Evolutionary conservation across 352 stramenopile species (phyloP).

Genomic region (Phytopythium litorale): DNA sequence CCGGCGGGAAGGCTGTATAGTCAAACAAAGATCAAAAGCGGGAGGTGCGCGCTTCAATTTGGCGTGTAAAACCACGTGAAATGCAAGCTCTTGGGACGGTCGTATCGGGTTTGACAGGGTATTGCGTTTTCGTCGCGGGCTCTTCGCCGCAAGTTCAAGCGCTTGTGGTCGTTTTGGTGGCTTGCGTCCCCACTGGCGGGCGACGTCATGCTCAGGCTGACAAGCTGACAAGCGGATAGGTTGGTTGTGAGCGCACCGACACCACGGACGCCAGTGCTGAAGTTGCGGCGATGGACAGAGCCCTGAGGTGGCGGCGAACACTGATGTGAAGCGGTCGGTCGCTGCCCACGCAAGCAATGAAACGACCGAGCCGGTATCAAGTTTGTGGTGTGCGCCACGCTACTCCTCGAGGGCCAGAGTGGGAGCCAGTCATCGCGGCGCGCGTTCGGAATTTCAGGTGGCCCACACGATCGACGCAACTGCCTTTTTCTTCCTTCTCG

Average conservation of each 20-base stretch:
- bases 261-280: no score
- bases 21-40: constrained; percentile 7
- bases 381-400: not conserved
- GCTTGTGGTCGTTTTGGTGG: not conserved
- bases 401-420: constrained; percentile 5
- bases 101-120: constrained; percentile 12
- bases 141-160: not conserved
- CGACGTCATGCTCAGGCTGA: not conserved
- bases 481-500: not conserved
- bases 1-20: constrained; percentile 5
- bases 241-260: not conserved
- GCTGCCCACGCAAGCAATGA: no score
- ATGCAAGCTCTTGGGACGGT: constrained; percentile 18
- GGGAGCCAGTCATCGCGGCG: constrained; percentile 9
- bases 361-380: no score
- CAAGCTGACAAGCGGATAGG: no score
- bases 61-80: constrained; percentile 7
- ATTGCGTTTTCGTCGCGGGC: constrained; percentile 17
- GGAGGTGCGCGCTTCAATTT: constrained; percentile 8
- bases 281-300: no score
- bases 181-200: not conserved
- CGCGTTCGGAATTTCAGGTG: not conserved
- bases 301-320: no score
- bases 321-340: no score
- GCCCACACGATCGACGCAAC: not conserved